A percentile compares a stretch with the other conserved stretches of the same genome.
Conservation (phyloP, 805 yeast species). For the Ogataea saltuana region DNA sequence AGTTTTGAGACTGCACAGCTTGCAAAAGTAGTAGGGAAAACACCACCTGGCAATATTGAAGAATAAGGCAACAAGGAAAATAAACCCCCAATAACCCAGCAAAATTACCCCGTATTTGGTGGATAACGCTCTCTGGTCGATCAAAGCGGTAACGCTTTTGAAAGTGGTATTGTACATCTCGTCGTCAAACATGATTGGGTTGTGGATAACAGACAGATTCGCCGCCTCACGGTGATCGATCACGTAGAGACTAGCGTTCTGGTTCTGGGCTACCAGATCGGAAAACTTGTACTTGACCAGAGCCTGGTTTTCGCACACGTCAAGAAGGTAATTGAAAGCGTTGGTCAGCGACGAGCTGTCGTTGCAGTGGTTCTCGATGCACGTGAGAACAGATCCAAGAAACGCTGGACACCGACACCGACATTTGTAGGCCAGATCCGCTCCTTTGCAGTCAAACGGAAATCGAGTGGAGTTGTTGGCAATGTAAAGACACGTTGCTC, state of each 20-base stretch:
- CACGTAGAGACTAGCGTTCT: conserved; percentile 30
- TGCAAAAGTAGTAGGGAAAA: conserved; percentile 32
- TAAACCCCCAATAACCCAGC: conserved; percentile 36
- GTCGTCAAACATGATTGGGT: conserved; percentile 32
- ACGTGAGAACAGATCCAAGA: conserved; percentile 38
- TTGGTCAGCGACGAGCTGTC: conserved; percentile 32
- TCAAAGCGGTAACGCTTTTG: conserved; percentile 31
- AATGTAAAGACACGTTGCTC: conserved; percentile 39
- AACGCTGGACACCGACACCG: conserved; percentile 38
- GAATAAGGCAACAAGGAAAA: conserved; percentile 28
- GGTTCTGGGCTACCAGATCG: conserved; percentile 31
- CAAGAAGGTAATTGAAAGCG: conserved; percentile 36
- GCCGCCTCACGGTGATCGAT: conserved; percentile 18
- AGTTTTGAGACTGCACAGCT: conserved; percentile 22
- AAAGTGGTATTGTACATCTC: conserved; percentile 28
- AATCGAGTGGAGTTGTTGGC: conserved; percentile 36
- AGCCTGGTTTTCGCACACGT: conserved; percentile 38
- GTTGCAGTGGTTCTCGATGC: conserved; percentile 35
- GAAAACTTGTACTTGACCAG: conserved; percentile 28
- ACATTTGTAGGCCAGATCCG: conserved; percentile 38
- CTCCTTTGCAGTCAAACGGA: conserved; percentile 36
- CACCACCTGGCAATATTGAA: conserved; percentile 38
- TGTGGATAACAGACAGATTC: conserved; percentile 20
- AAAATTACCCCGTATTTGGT: conserved; percentile 33
- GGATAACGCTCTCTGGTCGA: conserved; percentile 32